These are phyloP conservation scores for Athelia sp. DNA, from an alignment of 1,284 basidiomycete species.

Conservation along the genomic window DNA sequence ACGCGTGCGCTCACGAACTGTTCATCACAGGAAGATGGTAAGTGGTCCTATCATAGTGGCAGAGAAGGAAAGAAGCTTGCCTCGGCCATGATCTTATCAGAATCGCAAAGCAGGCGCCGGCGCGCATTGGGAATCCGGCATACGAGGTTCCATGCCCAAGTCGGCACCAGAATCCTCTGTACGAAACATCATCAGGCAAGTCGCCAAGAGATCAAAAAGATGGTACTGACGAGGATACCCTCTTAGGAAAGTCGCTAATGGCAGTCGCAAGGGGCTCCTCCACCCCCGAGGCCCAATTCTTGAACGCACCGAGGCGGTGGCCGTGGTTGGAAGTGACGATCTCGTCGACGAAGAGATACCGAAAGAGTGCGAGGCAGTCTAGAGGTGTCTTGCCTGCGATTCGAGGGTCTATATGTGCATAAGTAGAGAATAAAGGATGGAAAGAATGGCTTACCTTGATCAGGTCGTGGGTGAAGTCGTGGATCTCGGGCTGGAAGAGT, in stretches of 20 bases:
- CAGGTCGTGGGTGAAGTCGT: constrained; percentile 47
- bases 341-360: constrained; percentile 69
- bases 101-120: constrained; percentile 65
- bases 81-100: constrained; percentile 39
- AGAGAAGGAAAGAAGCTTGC: no score
- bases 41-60: background rate
- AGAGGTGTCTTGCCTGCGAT: constrained; percentile 49
- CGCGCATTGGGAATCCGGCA: constrained; percentile 61
- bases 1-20: constrained; percentile 61
- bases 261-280: constrained; percentile 63
- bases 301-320: constrained; percentile 59
- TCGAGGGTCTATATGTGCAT: constrained; percentile 44
- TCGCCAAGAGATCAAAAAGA: constrained; percentile 19
- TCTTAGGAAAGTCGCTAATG: constrained; percentile 72
- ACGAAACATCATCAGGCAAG: constrained; percentile 8
- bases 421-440: constrained; percentile 5
- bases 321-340: constrained; percentile 64
- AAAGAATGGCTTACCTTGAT: constrained; percentile 38
- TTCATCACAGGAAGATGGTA: constrained; percentile 4
- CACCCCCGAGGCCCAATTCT: constrained; percentile 56
- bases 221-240: constrained; percentile 53
- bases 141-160: constrained; percentile 64
- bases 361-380: constrained; percentile 64
- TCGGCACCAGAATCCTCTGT: constrained; percentile 62
- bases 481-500: constrained; percentile 63